Percentiles rank a stretch among this genome's conserved stretches.
These are phyloP conservation scores for Blumeria graminis DNA, from an alignment of 2,329 filamentous ascomycete genomes.

Conservation along the genomic window DNA sequence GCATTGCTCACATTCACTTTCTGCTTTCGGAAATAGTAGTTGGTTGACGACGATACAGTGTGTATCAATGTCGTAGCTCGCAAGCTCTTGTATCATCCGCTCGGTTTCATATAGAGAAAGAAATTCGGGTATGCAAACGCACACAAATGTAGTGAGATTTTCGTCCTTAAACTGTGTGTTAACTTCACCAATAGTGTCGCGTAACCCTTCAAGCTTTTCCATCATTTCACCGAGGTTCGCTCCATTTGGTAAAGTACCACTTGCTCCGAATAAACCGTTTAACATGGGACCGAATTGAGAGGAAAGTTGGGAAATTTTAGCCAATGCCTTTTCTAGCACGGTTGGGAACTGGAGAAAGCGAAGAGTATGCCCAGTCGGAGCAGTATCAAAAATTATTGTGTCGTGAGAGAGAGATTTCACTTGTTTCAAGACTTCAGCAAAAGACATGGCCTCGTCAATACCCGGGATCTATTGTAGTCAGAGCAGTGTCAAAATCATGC, in stretches of 20 bases:
- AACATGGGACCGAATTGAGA: slow-evolving; percentile 89
- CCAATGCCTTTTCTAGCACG: slow-evolving; percentile 93
- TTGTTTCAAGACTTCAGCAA: slow-evolving; percentile 96
- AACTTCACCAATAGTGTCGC: slow-evolving; percentile 82
- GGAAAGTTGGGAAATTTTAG: slow-evolving; percentile 84
- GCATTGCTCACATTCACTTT: slow-evolving; percentile 80
- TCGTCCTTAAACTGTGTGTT: slow-evolving; percentile 97
- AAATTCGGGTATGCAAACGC: slow-evolving; percentile 96
- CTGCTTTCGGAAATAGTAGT: slow-evolving; percentile 71
- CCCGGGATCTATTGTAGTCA: slow-evolving; percentile 53
- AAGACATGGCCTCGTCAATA: slow-evolving; percentile 98
- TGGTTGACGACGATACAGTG: slow-evolving; percentile 97
- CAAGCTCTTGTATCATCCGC: slow-evolving; percentile 96
- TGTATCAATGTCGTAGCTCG: slow-evolving; percentile 82
- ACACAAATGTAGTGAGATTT: slow-evolving; percentile 87
- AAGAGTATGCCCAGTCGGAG: slow-evolving; percentile 89
- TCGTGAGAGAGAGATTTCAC: slow-evolving; percentile 98
- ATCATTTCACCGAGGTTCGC: slow-evolving; percentile 81
- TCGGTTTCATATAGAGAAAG: slow-evolving; percentile 93
- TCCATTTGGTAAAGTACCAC: slow-evolving; percentile 55
- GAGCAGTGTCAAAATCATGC: not conserved
- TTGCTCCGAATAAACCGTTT: slow-evolving; percentile 60
- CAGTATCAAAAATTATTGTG: slow-evolving; percentile 97
- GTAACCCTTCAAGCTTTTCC: slow-evolving; percentile 78
- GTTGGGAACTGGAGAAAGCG: slow-evolving; percentile 97